Evolutionary conservation across 192 early-diverging fungal genomes (phyloP).

Genomic region (Entomortierella parvispora): DNA sequence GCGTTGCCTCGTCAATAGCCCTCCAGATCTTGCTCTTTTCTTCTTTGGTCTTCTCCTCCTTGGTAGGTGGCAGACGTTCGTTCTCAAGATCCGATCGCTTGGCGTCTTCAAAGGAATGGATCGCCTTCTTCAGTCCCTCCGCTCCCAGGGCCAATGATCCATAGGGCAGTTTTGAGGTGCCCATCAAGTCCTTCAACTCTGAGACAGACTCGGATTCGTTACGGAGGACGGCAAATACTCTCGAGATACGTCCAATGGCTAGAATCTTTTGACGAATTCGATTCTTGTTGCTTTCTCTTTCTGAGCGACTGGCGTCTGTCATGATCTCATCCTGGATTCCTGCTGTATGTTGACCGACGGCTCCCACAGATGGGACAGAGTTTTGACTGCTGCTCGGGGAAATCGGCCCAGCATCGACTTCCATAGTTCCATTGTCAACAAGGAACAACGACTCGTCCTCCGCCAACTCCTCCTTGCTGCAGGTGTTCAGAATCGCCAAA

Average conservation of each 20-base stretch:
- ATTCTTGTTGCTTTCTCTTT: slow-evolving; percentile 21
- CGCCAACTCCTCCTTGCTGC: slow-evolving; percentile 93
- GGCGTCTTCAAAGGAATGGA: slow-evolving; percentile 93
- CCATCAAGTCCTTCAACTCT: slow-evolving; percentile 92
- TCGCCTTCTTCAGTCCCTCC: slow-evolving; percentile 92
- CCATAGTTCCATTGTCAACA: slow-evolving; percentile 23
- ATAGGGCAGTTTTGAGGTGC: slow-evolving; percentile 83
- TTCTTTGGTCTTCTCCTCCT: slow-evolving; percentile 57
- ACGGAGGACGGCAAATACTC: slow-evolving; percentile 90
- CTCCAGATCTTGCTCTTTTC: slow-evolving; percentile 48
- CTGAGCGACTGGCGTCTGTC: slow-evolving; percentile 19
- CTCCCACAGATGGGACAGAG: slow-evolving; percentile 6
- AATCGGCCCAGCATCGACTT: slow-evolving; percentile 25
- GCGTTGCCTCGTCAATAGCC: slow-evolving; percentile 36
- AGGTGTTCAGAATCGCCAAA: slow-evolving; percentile 92
- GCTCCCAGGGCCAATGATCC: slow-evolving; percentile 90
- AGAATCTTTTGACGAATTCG: slow-evolving; percentile 76
- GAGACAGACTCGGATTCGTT: slow-evolving; percentile 92
- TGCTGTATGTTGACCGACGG: neutral
- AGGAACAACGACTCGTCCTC: slow-evolving; percentile 63
- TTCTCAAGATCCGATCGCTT: slow-evolving; percentile 91
- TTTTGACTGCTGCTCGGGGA: slow-evolving; percentile 14
- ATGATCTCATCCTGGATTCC: slow-evolving; percentile 18
- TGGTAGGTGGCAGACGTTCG: slow-evolving; percentile 88
- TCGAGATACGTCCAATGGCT: slow-evolving; percentile 91